Percentiles rank a stretch among this genome's conserved stretches.
Conservation (phyloP, 257 asterid species). For the Lavandula angustifolia region DNA sequence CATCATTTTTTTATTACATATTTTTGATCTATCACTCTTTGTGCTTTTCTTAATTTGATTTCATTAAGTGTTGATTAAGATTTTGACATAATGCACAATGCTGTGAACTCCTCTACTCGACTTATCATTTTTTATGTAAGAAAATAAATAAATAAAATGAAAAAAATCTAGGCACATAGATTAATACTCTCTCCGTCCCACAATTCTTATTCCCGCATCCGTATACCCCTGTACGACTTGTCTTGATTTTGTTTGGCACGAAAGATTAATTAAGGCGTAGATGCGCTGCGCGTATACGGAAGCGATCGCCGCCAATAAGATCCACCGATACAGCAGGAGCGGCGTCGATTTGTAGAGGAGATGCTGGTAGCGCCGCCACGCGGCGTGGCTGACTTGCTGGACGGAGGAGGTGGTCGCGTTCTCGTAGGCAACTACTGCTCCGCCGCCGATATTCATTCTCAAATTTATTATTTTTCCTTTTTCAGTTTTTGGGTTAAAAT, state of each 20-base stretch:
- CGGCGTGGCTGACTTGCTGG: slow-evolving; percentile 49
- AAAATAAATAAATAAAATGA: too few species aligned
- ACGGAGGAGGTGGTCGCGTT: slow-evolving; percentile 48
- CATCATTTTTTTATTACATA: too few species aligned
- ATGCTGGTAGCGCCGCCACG: slow-evolving; percentile 79
- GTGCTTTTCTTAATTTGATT: too few species aligned
- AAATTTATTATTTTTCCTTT: background rate
- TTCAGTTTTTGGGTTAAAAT: background rate
- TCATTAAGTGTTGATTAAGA: too few species aligned
- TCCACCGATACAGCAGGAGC: slow-evolving; percentile 75
- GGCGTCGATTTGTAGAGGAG: slow-evolving; percentile 90
- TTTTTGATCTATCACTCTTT: too few species aligned
- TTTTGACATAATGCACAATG: too few species aligned
- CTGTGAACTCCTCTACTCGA: too few species aligned
- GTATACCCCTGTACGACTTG: slow-evolving; percentile 48
- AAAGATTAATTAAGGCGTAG: too few species aligned
- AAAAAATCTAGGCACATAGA: too few species aligned
- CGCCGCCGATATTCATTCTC: slow-evolving; percentile 72
- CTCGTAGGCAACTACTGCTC: slow-evolving; percentile 46
- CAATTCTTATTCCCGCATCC: slow-evolving; percentile 56
- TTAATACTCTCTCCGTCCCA: slow-evolving; percentile 51
- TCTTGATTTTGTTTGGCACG: too few species aligned
- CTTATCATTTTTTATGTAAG: too few species aligned
- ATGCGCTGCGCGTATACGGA: slow-evolving; percentile 72
- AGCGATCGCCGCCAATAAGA: slow-evolving; percentile 60